Percentiles rank a stretch among this genome's conserved stretches.
These are phyloP conservation scores for Haplosporangium sp. DNA, from an alignment of 371 early-diverging fungal genomes.

Conservation along the genomic window DNA sequence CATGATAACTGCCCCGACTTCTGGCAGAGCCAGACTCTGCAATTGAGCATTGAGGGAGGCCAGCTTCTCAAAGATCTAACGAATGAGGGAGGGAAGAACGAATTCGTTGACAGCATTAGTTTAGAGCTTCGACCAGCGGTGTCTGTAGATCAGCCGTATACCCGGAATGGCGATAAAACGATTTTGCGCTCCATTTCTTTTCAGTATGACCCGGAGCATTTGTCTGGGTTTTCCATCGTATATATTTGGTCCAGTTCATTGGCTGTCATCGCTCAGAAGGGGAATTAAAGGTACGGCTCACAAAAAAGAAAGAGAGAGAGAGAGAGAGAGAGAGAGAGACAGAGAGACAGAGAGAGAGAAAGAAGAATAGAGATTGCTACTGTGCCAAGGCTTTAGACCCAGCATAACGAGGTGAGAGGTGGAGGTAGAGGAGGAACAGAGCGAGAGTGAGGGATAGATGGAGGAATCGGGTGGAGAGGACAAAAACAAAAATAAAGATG, in stretches of 20 bases:
- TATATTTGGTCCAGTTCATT: too few species aligned
- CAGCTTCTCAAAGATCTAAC: constrained; percentile 42
- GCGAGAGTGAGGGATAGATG: not conserved
- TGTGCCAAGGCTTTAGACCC: too few species aligned
- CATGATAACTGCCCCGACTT: constrained; percentile 47
- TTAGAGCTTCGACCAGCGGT: too few species aligned
- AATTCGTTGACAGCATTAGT: not conserved
- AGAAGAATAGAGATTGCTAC: not conserved
- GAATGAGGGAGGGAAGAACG: not conserved
- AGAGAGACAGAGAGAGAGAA: not conserved
- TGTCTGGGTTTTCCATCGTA: too few species aligned
- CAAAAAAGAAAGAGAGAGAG: not conserved
- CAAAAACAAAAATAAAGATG: not conserved
- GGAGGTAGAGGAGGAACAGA: not conserved
- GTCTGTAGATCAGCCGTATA: too few species aligned
- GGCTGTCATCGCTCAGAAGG: too few species aligned
- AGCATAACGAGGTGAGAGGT: not conserved
- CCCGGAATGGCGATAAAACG: too few species aligned
- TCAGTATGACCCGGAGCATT: too few species aligned
- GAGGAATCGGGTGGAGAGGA: not conserved
- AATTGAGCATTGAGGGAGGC: constrained; percentile 23
- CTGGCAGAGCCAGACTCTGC: constrained; percentile 23
- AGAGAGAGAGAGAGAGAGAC: not conserved
- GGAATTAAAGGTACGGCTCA: too few species aligned
- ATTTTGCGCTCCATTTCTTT: too few species aligned